Percentiles rank a stretch among this genome's conserved stretches.
Evolutionary conservation across 352 stramenopile species (phyloP).

Genomic region (Phytopythium litorale): DNA sequence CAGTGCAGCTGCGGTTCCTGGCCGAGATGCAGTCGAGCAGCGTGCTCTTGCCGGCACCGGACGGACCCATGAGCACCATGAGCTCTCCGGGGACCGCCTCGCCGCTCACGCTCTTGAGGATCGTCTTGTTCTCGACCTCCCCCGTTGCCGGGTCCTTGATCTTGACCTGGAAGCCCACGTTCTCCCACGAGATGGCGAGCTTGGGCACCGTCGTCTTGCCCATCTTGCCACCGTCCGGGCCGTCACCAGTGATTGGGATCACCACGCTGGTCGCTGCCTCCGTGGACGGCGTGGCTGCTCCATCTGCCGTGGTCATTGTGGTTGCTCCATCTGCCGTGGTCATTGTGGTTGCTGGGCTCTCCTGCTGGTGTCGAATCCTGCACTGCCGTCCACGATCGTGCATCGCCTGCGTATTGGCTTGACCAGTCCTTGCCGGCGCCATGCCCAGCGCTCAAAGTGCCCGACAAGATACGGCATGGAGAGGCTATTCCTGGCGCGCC

Average conservation of each 20-base stretch:
- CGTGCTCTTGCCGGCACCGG: slow-evolving; percentile 34
- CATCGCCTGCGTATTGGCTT: no score
- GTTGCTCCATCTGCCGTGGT: no score
- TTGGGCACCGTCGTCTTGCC: slow-evolving; percentile 16
- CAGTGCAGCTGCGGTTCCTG: slow-evolving; percentile 45
- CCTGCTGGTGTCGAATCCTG: background rate
- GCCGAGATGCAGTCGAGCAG: slow-evolving; percentile 35
- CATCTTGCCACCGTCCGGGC: background rate
- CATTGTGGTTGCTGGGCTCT: background rate
- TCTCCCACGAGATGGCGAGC: slow-evolving; percentile 28
- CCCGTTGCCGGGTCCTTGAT: slow-evolving; percentile 22
- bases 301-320: no score
- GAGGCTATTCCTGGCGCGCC: no score
- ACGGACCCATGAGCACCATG: slow-evolving; percentile 37
- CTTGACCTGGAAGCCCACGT: slow-evolving; percentile 23
- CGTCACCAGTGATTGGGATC: background rate
- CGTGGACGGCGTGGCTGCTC: background rate
- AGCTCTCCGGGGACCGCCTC: slow-evolving; percentile 22
- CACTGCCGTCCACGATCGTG: background rate
- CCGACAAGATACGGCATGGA: no score
- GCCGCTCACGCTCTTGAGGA: slow-evolving; percentile 40
- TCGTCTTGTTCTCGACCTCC: slow-evolving; percentile 26
- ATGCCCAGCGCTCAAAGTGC: no score
- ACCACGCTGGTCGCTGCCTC: background rate
- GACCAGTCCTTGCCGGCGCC: no score